phyloP scores from a whole-genome alignment of 371 early-diverging fungal genomes.

The Blakeslea trispora region DNA sequence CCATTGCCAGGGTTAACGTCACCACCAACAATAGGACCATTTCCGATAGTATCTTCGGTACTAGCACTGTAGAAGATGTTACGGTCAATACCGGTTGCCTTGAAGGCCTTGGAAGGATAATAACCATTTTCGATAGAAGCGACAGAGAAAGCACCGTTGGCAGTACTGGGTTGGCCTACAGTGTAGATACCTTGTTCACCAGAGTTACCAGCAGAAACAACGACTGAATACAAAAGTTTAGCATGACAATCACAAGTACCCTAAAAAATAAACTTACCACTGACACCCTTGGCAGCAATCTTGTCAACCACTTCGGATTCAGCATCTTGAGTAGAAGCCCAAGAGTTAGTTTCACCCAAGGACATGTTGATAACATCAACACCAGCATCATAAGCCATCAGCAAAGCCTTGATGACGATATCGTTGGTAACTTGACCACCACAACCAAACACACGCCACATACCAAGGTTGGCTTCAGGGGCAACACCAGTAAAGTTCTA shows the following conservation, averaged over 20 bases:
- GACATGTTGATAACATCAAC: slow-evolving; percentile 68
- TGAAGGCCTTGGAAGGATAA: background rate
- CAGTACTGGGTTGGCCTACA: slow-evolving; percentile 47
- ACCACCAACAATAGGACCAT: background rate
- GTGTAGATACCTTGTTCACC: slow-evolving; percentile 51
- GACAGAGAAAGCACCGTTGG: slow-evolving; percentile 47
- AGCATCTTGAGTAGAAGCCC: slow-evolving; percentile 36
- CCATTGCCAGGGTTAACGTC: background rate
- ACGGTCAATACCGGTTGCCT: background rate
- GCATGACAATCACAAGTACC: background rate
- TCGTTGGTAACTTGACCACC: slow-evolving; percentile 50
- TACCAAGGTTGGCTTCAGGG: slow-evolving; percentile 57
- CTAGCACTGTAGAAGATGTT: background rate
- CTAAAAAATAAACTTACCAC: slow-evolving; percentile 1
- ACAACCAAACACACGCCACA: slow-evolving; percentile 67
- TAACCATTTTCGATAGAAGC: slow-evolving; percentile 57
- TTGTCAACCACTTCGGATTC: background rate
- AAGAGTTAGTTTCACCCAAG: slow-evolving; percentile 54
- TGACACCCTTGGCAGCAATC: slow-evolving; percentile 26
- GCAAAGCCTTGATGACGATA: slow-evolving; percentile 59
- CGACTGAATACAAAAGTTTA: slow-evolving; percentile 29
- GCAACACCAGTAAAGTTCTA: slow-evolving; percentile 65
- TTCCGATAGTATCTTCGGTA: background rate
- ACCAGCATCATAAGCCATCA: slow-evolving; percentile 53
- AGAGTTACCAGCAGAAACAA: slow-evolving; percentile 58